Base-by-base conservation (phyloP, 805 yeast species). In the Starmerella riodocensis region DNA sequence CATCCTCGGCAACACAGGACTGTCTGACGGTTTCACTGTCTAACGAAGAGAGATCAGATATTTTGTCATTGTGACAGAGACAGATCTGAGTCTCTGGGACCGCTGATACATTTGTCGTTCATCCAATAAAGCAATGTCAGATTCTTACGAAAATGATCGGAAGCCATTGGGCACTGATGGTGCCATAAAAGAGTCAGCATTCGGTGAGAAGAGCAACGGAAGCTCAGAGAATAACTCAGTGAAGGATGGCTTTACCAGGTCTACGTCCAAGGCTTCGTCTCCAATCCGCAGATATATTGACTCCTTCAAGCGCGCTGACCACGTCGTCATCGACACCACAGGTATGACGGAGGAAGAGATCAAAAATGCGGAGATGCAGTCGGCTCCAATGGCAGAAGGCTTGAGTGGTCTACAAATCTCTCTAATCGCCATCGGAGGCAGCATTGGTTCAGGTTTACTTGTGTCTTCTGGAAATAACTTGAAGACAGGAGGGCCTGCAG, bases 381-480 rank as follows among this genome's bases (percentile, higher is more conserved):
- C 62, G 37, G 60, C 71, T 1, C 71, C 70, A 1, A 54, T 69
- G 57, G 58, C 67, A 26, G 62, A 78, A 47, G 57, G 66, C 9
- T 63, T 68, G 38, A 58, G 57, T 45, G 49, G 65, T 6, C 65
- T 84, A 53, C 86, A 78, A 57, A 63, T 79, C 52, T 73, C 76
- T 43, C 71, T 80, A 77, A 77, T 79, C 50, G 77, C 84, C 29
- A 67, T 79, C 30, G 83, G 83, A 24, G 79, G 83, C 25, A 73
- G 78, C 49, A 73, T 78, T 36, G 88, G 88, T 48, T 76, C 84
- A 3, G 86, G 88, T 55, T 59, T 78, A 40, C 72, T 79, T 47
- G 75, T 79, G 36, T 84, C 85, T 50, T 64, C 74, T 12, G 84
- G 83, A 29, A 58, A 63, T 16, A 69, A 79, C 2, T 64, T 79